phyloP scores from a whole-genome alignment of 768 basidiomycete species.

The Saitozyma podzolica region DNA sequence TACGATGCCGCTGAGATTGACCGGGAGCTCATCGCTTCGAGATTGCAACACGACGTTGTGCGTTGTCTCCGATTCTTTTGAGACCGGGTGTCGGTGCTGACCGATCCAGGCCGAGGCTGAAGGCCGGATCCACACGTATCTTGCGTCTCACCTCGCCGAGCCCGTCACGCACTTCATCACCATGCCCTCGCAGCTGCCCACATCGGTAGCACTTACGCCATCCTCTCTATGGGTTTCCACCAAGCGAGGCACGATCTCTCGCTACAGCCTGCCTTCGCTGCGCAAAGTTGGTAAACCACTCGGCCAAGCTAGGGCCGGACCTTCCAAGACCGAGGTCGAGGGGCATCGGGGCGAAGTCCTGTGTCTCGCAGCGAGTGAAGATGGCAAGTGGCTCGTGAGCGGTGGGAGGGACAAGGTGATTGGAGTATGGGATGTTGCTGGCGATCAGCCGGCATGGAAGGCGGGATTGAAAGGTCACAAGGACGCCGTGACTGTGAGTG shows the following conservation, averaged over 20 bases:
- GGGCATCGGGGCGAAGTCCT: slow-evolving; percentile 89
- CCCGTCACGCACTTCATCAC: slow-evolving; percentile 55
- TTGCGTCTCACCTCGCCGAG: slow-evolving; percentile 19
- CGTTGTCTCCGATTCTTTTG: slow-evolving; percentile 28
- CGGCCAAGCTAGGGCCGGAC: slow-evolving; percentile 50
- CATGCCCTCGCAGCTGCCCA: slow-evolving; percentile 59
- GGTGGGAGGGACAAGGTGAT: slow-evolving; percentile 80
- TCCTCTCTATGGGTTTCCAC: slow-evolving; percentile 79
- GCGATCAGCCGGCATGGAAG: slow-evolving; percentile 66
- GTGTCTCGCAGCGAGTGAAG: slow-evolving; percentile 75
- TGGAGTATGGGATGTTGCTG: slow-evolving; percentile 74
- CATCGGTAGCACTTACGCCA: slow-evolving; percentile 74
- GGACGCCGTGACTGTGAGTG: slow-evolving; percentile 68
- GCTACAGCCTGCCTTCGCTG: slow-evolving; percentile 44
- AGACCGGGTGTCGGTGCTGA: not conserved
- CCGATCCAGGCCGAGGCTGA: slow-evolving; percentile 33
- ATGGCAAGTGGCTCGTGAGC: slow-evolving; percentile 81
- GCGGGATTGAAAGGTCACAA: slow-evolving; percentile 77
- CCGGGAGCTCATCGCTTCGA: slow-evolving; percentile 81
- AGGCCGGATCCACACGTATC: slow-evolving; percentile 42
- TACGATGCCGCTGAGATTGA: slow-evolving; percentile 96
- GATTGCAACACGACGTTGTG: slow-evolving; percentile 85
- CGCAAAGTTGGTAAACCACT: slow-evolving; percentile 40
- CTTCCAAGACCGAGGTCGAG: slow-evolving; percentile 57
- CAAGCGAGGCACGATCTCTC: slow-evolving; percentile 83